Evolutionary conservation across 306 rosid genomes (phyloP).

Genomic region (Dryas drummondii): DNA sequence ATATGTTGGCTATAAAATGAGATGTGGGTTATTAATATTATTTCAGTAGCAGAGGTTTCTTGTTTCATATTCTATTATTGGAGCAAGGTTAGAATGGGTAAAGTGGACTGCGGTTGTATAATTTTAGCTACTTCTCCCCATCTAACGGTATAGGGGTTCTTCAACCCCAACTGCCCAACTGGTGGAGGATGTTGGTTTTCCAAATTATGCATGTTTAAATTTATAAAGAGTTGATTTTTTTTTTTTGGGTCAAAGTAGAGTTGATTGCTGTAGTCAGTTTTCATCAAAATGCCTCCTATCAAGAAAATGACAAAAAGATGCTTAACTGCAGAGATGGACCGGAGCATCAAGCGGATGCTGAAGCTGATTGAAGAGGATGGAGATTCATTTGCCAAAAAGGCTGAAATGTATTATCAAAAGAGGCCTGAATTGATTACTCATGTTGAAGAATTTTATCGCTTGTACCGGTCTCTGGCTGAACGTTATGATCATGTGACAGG

Average conservation of each 20-base stretch:
- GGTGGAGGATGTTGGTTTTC: conserved; percentile 33
- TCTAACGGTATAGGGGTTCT: conserved; percentile 22
- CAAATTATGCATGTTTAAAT: conserved; percentile 19
- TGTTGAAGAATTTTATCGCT: conserved; percentile 86
- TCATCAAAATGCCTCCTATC: conserved; percentile 29
- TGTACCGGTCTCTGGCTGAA: conserved; percentile 86
- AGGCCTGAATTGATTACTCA: conserved; percentile 84
- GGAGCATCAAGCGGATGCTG: conserved; percentile 78
- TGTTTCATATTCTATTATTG: conserved; percentile 30
- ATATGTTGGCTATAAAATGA: conserved; percentile 20
- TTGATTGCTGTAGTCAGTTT: conserved; percentile 16
- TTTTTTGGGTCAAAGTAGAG: neutral
- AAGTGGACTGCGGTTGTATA: conserved; percentile 23
- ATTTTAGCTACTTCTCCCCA: conserved; percentile 28
- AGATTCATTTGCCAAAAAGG: conserved; percentile 92
- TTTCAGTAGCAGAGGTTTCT: conserved; percentile 8
- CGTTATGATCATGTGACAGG: conserved; percentile 88
- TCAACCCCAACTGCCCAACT: conserved; percentile 28
- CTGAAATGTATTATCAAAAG: conserved; percentile 95
- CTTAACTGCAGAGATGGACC: conserved; percentile 80
- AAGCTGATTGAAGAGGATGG: conserved; percentile 93
- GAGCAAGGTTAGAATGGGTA: conserved; percentile 42
- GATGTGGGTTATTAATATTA: conserved; percentile 5
- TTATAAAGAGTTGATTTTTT: conserved; percentile 6
- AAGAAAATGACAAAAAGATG: conserved; percentile 51